Evolutionary conservation across 768 basidiomycete genomes (phyloP).

Genomic region (Porphyrellus cyaneotinctus): DNA sequence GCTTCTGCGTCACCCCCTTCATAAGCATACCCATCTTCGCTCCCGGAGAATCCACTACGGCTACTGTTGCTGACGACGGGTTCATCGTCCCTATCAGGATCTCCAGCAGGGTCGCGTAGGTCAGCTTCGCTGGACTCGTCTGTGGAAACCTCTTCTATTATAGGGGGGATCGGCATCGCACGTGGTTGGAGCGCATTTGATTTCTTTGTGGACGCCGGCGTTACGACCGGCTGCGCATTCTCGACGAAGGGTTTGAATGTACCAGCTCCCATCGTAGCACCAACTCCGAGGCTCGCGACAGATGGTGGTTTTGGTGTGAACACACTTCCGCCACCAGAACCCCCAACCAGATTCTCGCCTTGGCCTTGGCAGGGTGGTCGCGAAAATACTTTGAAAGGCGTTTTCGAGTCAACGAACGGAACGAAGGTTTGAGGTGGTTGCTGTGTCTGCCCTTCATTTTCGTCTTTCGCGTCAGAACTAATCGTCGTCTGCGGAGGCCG

Average conservation of each 20-base stretch:
- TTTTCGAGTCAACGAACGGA: slow-evolving; percentile 38
- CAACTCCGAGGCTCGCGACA: slow-evolving; percentile 3
- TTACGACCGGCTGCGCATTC: slow-evolving; percentile 10
- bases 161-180: slow-evolving; percentile 13
- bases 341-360: slow-evolving; percentile 32
- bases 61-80: slow-evolving; percentile 24
- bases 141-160: slow-evolving; percentile 27
- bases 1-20: slow-evolving; percentile 26
- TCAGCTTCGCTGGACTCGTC: slow-evolving; percentile 33
- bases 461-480: slow-evolving; percentile 17
- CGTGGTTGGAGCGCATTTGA: slow-evolving; percentile 19
- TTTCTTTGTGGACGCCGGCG: slow-evolving; percentile 21
- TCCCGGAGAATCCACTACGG: slow-evolving; percentile 30
- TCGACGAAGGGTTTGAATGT: slow-evolving; percentile 40
- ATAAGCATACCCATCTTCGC: slow-evolving; percentile 34
- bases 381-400: slow-evolving; percentile 63
- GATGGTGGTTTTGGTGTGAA: slow-evolving; percentile 45
- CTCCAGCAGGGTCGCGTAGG: slow-evolving; percentile 12
- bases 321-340: slow-evolving; percentile 21
- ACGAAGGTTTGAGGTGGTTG: slow-evolving; percentile 36
- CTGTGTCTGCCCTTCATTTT: slow-evolving; percentile 14
- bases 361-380: slow-evolving; percentile 48
- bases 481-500: slow-evolving; percentile 22
- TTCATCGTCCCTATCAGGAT: slow-evolving; percentile 26
- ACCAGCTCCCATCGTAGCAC: slow-evolving; percentile 2